These are phyloP conservation scores for Spinacia oleracea DNA, from an alignment of 179 eudicot species.

Conservation along the genomic window DNA sequence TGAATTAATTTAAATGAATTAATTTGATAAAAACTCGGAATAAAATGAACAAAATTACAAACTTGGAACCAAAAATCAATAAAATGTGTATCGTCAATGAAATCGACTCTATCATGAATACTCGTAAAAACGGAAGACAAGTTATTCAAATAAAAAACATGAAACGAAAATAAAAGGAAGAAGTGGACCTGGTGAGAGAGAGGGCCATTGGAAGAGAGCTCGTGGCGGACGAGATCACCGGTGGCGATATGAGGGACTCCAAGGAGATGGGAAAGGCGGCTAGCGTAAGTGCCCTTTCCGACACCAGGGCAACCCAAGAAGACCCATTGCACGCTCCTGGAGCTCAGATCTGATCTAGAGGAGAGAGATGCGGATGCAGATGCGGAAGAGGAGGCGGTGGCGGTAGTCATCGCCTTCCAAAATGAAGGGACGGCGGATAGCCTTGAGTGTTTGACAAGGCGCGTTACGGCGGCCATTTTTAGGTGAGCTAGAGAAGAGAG, in stretches of 20 bases:
- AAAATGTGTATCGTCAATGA: too few relatives aligned
- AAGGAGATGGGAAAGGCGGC: conserved; percentile 68
- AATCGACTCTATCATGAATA: neutral
- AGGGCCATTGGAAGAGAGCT: conserved; percentile 61
- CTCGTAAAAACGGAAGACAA: neutral
- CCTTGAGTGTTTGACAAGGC: conserved; percentile 1
- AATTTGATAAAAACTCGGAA: too few relatives aligned
- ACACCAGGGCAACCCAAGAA: conserved; percentile 93
- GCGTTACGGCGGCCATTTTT: conserved; percentile 6
- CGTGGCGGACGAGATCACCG: conserved; percentile 89
- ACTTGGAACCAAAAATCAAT: too few relatives aligned
- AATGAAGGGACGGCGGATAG: neutral
- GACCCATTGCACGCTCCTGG: conserved; percentile 67
- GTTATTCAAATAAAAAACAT: neutral
- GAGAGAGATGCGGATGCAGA: conserved; percentile 4
- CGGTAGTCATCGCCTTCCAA: neutral
- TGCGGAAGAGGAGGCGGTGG: neutral
- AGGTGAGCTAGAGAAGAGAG: neutral
- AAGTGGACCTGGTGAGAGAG: conserved; percentile 42
- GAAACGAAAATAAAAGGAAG: neutral
- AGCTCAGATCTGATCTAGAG: neutral
- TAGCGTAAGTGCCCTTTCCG: conserved; percentile 91
- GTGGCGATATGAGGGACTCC: conserved; percentile 95
- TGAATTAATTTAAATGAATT: too few relatives aligned
- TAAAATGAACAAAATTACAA: too few relatives aligned